Percentiles rank a stretch among this genome's conserved stretches.
phyloP scores from a whole-genome alignment of 495 filamentous ascomycete genomes.

The Penicillium crystallinum region DNA sequence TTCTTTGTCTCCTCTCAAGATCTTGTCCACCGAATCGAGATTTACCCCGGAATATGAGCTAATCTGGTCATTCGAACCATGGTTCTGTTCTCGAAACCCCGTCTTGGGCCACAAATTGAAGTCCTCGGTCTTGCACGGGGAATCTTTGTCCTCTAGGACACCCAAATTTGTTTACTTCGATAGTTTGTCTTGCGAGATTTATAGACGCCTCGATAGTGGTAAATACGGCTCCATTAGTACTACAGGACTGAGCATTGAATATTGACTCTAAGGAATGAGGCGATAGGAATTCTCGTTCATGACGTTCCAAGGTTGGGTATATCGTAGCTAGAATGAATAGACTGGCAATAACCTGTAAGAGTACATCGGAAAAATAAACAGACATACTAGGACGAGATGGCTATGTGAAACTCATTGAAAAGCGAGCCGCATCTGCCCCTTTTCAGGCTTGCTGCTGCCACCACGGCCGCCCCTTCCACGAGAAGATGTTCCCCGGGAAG shows the following conservation, averaged over 20 bases:
- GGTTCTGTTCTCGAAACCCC: not conserved
- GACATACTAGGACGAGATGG: no score
- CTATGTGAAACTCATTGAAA: conserved; percentile 46
- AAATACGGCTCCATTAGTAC: no score
- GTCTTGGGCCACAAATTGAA: not conserved
- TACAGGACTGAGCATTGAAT: no score
- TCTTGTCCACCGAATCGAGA: not conserved
- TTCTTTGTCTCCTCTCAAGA: not conserved
- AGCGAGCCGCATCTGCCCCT: conserved; percentile 67
- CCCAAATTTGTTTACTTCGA: no score
- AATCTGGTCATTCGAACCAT: not conserved
- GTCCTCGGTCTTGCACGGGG: no score
- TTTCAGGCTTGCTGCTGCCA: conserved; percentile 55
- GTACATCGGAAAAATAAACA: no score
- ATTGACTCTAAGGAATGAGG: not conserved
- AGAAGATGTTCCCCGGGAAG: conserved; percentile 21
- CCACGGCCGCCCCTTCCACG: conserved; percentile 29
- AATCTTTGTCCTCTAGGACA: no score
- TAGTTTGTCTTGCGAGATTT: no score
- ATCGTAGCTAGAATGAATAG: not conserved
- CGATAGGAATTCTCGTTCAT: not conserved
- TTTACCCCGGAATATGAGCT: not conserved
- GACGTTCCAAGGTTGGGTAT: not conserved
- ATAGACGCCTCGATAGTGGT: no score
- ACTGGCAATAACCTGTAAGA: not conserved